phyloP scores from a whole-genome alignment of 2,329 filamentous ascomycete genomes.

The Trichoderma guizhouense region DNA sequence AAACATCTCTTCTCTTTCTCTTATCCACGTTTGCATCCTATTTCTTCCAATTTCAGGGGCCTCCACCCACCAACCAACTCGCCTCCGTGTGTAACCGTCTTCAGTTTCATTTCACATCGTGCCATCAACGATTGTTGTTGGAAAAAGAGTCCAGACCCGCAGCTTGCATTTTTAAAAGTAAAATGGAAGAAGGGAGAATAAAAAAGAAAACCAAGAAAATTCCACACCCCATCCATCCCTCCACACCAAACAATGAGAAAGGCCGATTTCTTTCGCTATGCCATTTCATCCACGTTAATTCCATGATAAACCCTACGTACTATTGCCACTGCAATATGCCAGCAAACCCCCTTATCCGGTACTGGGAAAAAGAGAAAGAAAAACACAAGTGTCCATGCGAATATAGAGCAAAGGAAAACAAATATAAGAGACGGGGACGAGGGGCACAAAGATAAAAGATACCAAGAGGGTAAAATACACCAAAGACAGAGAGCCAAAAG shows the following conservation, averaged over 20 bases:
- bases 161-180: background rate
- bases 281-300: slow-evolving; percentile 8
- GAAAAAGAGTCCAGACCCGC: background rate
- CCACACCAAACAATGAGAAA: background rate
- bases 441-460: slow-evolving; percentile 20
- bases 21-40: slow-evolving; percentile 3
- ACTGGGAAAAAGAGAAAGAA: background rate
- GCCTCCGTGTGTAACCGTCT: background rate
- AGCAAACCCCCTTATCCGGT: background rate
- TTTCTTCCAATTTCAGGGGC: background rate
- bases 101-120: background rate
- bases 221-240: background rate
- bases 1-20: slow-evolving; percentile 3
- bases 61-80: background rate
- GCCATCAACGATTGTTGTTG: background rate
- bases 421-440: background rate
- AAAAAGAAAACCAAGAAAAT: background rate
- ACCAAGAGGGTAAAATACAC: slow-evolving; percentile 25
- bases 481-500: slow-evolving; percentile 12
- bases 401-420: background rate
- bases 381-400: background rate
- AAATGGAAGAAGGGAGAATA: background rate
- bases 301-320: background rate
- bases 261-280: slow-evolving; percentile 18
- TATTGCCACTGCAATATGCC: slow-evolving; percentile 8